These are phyloP conservation scores for Chaetomium olivaceum DNA, from an alignment of 2,329 filamentous ascomycete genomes.

Conservation along the genomic window DNA sequence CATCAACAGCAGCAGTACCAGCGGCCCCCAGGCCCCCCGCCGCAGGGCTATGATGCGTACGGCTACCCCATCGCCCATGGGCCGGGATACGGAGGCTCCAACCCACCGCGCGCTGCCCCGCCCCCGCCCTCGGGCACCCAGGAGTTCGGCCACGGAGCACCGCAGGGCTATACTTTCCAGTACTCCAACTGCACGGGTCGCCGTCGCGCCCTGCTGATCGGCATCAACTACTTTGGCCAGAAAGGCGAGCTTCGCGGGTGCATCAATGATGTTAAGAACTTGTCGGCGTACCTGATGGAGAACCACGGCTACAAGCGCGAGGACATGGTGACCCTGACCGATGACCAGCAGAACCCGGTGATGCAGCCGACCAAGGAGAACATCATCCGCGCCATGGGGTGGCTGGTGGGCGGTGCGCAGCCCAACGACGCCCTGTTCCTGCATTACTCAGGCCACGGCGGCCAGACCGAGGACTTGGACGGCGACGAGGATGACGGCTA, in stretches of 20 bases:
- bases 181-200: conserved; percentile 74
- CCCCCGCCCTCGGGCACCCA: conserved; percentile 52
- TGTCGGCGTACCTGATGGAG: conserved; percentile 69
- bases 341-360: conserved; percentile 69
- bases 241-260: conserved; percentile 71
- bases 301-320: conserved; percentile 71
- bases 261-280: conserved; percentile 79
- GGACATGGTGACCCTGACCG: conserved; percentile 78
- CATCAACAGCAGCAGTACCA: conserved; percentile 17
- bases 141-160: conserved; percentile 67
- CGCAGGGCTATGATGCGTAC: conserved; percentile 42
- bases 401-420: conserved; percentile 69
- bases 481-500: conserved; percentile 77
- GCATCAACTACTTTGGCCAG: conserved; percentile 79
- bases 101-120: conserved; percentile 24
- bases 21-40: conserved; percentile 12
- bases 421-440: conserved; percentile 78
- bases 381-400: conserved; percentile 72
- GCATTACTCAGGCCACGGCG: conserved; percentile 78
- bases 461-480: conserved; percentile 71
- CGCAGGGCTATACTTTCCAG: conserved; percentile 69
- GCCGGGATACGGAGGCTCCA: conserved; percentile 37
- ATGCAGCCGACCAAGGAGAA: conserved; percentile 75
- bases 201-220: conserved; percentile 73
- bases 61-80: conserved; percentile 46